Base-by-base conservation (phyloP, 2,329 filamentous ascomycete genomes). In the Penicillium psychrosexuale region DNA sequence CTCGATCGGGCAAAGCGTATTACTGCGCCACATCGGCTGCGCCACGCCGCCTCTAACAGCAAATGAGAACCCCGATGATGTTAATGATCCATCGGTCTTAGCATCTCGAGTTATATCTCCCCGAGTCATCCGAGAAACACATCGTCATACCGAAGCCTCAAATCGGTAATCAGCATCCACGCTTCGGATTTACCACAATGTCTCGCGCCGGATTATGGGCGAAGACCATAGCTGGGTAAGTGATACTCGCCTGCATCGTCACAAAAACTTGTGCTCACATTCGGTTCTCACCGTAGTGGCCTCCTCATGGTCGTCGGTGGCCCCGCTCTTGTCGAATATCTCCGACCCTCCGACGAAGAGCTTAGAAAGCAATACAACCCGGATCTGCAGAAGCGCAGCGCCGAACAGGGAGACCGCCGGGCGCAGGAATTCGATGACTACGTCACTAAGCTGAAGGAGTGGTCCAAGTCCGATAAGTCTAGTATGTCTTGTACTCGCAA, bases 381-480 rank as follows among this genome's bases (percentile, higher is more conserved):
- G 0, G 94, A 97, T 33, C 82, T 99, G n/a, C 89, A 94, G 70
- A 89, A 90, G 73, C 84, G 89, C 68, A 91, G 89, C 59, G 78
- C 96, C n/a, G 91, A 92, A 73, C 84, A 86, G 55, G 84, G 91
- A 17, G 81, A 87, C 55, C 84, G 88, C 71, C 83, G 84, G 57
- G 85, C 94, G 69, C 82, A 92, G 73, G 91, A 97, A 56, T 96
- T 96, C 66, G 89, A 97, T 69, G 83, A 91, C 53, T 97, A 96
- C 68, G 89, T 97, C 28, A 82, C 70, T 46, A 85, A 87, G 65
- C 75, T 99, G 70, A 97, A 96, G 80, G 84, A 93, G 66, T 90
- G 92, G 72, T 89, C 90, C 27, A 95, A 92, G 77, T 94, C 88
- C 13, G 88, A 96, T 69, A 96, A 93, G 77, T 90, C 90, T 40